phyloP scores from a whole-genome alignment of 176 grass and related monocot genomes.

The Zea mays region Zm-B73-REFERENCE-NAM-5.0 NC_050099.1:192690001-192690500 shows the following conservation, averaged over 20 bases:
- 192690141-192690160: constrained; percentile 47
- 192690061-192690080: constrained; percentile 39
- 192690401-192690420: too few species aligned
- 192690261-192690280: not conserved
- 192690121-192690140: constrained; percentile 44
- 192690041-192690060: constrained; percentile 42
- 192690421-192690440: too few species aligned
- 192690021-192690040: constrained; percentile 10
- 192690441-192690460: too few species aligned
- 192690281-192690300: too few species aligned
- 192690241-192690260: too few species aligned
- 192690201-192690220: not conserved
- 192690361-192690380: too few species aligned
- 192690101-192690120: not conserved
- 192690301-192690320: too few species aligned
- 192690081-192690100: constrained; percentile 27
- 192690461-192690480: too few species aligned
- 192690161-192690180: constrained; percentile 54
- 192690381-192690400: too few species aligned
- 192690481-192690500: too few species aligned
- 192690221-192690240: not conserved
- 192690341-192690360: too few species aligned
- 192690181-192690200: constrained; percentile 48
- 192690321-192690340: too few species aligned
- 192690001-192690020: constrained; percentile 20